Base-by-base conservation (phyloP, 805 yeast species). In the Yarrowia sp. region DNA sequence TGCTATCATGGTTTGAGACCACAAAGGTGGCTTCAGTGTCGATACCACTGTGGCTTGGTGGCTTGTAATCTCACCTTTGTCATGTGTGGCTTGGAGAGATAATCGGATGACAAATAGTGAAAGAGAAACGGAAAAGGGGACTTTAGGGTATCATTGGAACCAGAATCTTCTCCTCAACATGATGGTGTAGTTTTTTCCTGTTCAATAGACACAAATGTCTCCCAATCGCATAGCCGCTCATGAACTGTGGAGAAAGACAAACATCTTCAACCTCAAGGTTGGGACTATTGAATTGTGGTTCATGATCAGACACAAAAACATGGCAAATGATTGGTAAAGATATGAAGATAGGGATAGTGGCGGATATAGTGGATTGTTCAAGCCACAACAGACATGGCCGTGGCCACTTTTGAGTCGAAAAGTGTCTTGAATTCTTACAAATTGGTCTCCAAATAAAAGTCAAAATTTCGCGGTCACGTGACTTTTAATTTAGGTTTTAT, bases 241-340 rank as follows among this genome's bases (percentile, higher is more conserved):
- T 16, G 14, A 48, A 49, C 8, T 53, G 45, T 53, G 45, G 59
- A 53, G 45, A 38, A 16, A 40, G 35, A 22, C 35, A 40, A 19
- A 19, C 45, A 38, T 40, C 59, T 38, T 22, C 59, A 53, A 52
- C 42, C 58, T 52, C 58, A 52, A 53, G 45, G 59, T 53, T 53
- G 59, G 32, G 19, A 53, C 59, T 53, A 53, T 22, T n/a, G n/a
- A 12, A 36, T 32, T 36, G 32, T 16, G 42, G 58, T 12, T 38
- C 53, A 32, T 15, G 11, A 14, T 26, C 16, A 15, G 52, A 36
- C 8, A 48, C 8, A 48, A 26, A 14, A 26, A 15, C 52, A 26
- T 11, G 16, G 41, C 7, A 14, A 16, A 16, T 50, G 56, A 50
- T 50, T 50, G 42, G 58, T 35, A 50, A 11, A 35, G 26, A 15